Evolutionary conservation across 345 rosid species (phyloP).

Genomic region (Syzygium oleosum): DNA sequence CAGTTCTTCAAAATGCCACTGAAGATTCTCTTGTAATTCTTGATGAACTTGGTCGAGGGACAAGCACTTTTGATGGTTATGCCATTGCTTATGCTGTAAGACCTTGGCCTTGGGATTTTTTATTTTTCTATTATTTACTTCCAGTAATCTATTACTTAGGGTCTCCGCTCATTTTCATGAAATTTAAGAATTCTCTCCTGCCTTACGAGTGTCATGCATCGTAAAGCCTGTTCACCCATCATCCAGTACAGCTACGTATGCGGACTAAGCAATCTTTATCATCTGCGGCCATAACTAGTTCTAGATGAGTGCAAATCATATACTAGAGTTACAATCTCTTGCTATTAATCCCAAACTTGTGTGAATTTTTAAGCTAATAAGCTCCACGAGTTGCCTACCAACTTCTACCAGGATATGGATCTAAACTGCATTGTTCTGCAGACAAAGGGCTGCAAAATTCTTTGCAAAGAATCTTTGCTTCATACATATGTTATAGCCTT

Average conservation of each 20-base stretch:
- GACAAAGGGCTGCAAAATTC: not conserved
- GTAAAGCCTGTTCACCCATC: not conserved
- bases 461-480: not conserved
- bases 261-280: not conserved
- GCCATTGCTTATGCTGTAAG: constrained; percentile 92
- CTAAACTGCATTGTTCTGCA: not conserved
- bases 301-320: not conserved
- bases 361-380: not conserved
- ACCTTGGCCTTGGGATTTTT: not conserved
- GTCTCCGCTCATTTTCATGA: not conserved
- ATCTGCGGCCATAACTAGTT: not conserved
- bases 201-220: not conserved
- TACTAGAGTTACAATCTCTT: not conserved
- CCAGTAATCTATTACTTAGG: not conserved
- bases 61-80: constrained; percentile 96
- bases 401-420: not conserved
- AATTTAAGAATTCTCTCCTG: not conserved
- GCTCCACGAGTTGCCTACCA: not conserved
- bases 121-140: not conserved
- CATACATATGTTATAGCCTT: not conserved
- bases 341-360: not conserved
- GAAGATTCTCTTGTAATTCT: constrained; percentile 88
- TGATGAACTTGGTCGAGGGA: constrained; percentile 94
- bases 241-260: not conserved
- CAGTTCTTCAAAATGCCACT: constrained; percentile 90